Base-by-base conservation (phyloP, 2,329 filamentous ascomycete species). In the Rutstroemia sp. region DNA sequence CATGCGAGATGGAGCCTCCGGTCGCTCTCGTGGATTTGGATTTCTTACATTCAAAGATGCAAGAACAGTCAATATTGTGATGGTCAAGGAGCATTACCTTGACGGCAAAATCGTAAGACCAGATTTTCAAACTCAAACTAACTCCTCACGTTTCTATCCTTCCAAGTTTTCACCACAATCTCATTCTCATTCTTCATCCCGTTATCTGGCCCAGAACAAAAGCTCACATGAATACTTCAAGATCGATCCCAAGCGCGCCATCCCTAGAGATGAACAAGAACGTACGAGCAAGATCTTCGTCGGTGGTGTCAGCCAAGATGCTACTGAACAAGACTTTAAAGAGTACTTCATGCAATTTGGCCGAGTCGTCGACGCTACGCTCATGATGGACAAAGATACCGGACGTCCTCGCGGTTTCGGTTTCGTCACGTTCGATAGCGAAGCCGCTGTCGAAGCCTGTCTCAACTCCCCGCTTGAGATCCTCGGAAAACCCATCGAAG, bases 321-420 rank as follows among this genome's bases (percentile, higher is more conserved):
- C 92, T 0, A 96, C 90, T 1, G 94, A 99, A 68, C 86, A 92
- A 60, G 91, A 97, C 70, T 99, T 99, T 71, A 91, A 90, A 69
- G 87, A 94, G 59, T 99, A 96, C 74, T 99, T 99, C 75, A 90
- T 88, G 68, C 90, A 96, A 68, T 99, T 97, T 67, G 94, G 94
- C 27, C 86, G 92, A 59, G 94, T 99, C 19, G 87, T 99, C 41
- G 94, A 99, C 73, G 94, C 94, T 2, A 99, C 94, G 0, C 83
- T 99, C 2, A 99, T 99, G 94, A 99, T 99, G 85, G 94, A 99
- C 72, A 99, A 99, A 74, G 94, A 99, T 71, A 99, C 94, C 0
- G 94, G 94, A n/a, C 84, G 94, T 42, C 94, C 94, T 2, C 82
- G 94, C 69, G 94, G 94, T 1, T 99, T 99, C 68, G 94, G 94